Base-by-base conservation (phyloP, 2,329 filamentous ascomycete genomes). In the Xylaria sp. region DNA sequence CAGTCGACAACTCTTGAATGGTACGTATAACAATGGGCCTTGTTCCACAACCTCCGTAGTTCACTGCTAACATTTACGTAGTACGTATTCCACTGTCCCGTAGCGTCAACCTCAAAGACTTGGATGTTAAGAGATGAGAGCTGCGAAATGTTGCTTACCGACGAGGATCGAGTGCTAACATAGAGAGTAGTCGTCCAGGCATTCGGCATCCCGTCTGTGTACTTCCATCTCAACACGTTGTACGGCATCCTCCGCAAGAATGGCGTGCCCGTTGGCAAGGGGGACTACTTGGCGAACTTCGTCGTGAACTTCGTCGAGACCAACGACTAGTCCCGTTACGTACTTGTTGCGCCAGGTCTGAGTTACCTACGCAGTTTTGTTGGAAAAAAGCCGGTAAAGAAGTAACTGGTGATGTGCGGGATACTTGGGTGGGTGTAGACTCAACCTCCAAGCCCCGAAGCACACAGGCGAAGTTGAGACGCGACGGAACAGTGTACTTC, bases 201-300 rank as follows among this genome's bases (percentile, higher is more conserved):
- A 2, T 83, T 78, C 67, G 75, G 71, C 3, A 50, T 85, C 40
- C 84, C 86, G 19, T 87, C 88, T 64, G 70, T 87, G 61, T 87
- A 77, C 72, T 90, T 89, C 71, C 87, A 89, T 66, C 60, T 82
- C 13, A 76, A 70, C 2, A 85, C 77, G 11, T 76, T 82, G 8
- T 89, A 89, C 71, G 74, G 70, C 19, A 83, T 89, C 50, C 64
- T 89, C 66, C 75, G 86, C 55, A 79, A 76, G 64, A 78, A 84
- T 70, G 86, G 86, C 1, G 81, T 87, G 21, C 72, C 75, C 0
- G n/a, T 90, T 17, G 84, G 84, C 29, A 89, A 89, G 76, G 39
- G 57, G 48, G 81, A 87, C 63, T 89, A 74, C 66, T 8, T 64
- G 42, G 38, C 11, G 4, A 16, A 63, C 16, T 77, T 74, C 52